Evolutionary conservation across 75 land plant species (phyloP), one percentile per base, ranked within the genome.

Genomic region (Picea glauca): DNA sequence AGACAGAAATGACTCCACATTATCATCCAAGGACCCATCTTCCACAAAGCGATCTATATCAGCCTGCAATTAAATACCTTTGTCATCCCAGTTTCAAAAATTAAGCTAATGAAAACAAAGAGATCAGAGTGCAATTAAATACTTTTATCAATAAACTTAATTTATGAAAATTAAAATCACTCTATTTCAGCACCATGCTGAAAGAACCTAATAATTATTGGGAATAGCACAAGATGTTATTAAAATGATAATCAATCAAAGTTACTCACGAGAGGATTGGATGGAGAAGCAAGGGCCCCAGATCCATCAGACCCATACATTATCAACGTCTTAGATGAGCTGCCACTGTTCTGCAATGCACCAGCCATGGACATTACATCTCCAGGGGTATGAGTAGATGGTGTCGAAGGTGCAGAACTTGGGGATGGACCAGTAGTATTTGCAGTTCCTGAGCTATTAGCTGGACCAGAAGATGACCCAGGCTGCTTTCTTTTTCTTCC

Each of bases 371-470:
- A 93, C 60, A 95, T 92, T 66, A 93, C 99, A 84, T 98, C 99
- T 61, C 96, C 98, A 59, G 94, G 96, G 4, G 99, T 98, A 78
- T 98, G 98, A 59, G 98, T 98, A 58, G 99, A 98, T 1, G 99
- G 99, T 56, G 99, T 95, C 14, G 99, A 98, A 13, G 99, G 99
- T 17, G 90, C 93, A 38, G 99, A 96, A 81, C 94, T 89, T 62
- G 99, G 94, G 26, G 98, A 95, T 3, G 95, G 95, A 3, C 96
- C 96, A 38, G 93, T 85, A 62, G 91, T 93, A 59, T 93, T 93
- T 59, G 89, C 99, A 75, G 99, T 98, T 80, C 99, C 99, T 40
- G 99, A 90, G 81, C 99, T 98, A 82, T 91, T 98, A 21, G 99
- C 98, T 72, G 99, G 98, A 72, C 98, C 99, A 58, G 99, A 98